A percentile compares a stretch with the other conserved stretches of the same genome.
Evolutionary conservation across 176 grass and related monocot species (phyloP).

Genomic region (Chrysopogon serrulatus): DNA sequence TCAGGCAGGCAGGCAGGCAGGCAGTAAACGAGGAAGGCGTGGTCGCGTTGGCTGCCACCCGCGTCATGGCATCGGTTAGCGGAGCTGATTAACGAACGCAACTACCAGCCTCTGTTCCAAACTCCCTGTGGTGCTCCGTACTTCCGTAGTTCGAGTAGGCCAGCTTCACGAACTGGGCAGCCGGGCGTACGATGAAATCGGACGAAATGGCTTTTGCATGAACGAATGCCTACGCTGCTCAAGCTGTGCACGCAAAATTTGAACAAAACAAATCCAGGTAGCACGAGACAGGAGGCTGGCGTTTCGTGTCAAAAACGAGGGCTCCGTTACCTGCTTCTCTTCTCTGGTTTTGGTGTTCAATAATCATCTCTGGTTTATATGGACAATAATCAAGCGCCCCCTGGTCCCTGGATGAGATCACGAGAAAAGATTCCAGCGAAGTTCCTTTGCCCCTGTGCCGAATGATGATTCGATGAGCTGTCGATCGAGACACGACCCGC

Average conservation of each 20-base stretch:
- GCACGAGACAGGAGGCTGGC: not conserved
- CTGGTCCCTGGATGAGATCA: not conserved
- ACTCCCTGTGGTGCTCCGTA: not conserved
- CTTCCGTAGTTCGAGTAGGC: no score
- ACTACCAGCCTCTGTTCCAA: not conserved
- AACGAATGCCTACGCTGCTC: not conserved
- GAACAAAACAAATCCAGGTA: not conserved
- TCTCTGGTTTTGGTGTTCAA: not conserved
- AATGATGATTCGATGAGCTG: slow-evolving; percentile 8
- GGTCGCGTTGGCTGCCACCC: not conserved
- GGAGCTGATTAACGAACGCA: not conserved
- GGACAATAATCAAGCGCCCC: not conserved
- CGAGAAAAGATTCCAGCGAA: not conserved
- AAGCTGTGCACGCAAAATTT: not conserved
- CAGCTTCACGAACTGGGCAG: not conserved
- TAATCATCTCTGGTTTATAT: not conserved
- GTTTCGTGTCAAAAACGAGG: not conserved
- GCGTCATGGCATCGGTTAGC: not conserved
- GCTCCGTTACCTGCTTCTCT: not conserved
- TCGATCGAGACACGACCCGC: not conserved
- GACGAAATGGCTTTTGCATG: not conserved
- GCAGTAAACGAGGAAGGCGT: not conserved
- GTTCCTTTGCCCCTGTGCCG: not conserved
- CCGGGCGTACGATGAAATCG: not conserved
- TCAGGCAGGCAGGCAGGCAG: not conserved